Conservation (phyloP, 1,284 basidiomycete species). For the Vanrija sp. region DNA sequence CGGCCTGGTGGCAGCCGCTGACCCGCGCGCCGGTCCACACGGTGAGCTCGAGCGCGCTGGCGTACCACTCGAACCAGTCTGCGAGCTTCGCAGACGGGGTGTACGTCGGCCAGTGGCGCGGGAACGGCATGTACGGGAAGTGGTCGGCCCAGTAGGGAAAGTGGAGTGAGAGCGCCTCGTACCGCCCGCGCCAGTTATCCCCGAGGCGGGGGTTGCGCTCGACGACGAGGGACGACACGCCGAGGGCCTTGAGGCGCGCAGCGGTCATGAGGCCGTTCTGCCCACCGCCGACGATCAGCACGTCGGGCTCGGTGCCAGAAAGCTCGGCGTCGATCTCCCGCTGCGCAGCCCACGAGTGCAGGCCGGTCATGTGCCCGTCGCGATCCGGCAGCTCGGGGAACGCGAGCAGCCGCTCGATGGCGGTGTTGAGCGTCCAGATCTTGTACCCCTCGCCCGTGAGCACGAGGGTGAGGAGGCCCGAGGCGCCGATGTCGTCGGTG, state of each 20-base stretch:
- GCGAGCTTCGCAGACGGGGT: slow-evolving; percentile 53
- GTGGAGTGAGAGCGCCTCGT: slow-evolving; percentile 61
- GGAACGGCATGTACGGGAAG: slow-evolving; percentile 53
- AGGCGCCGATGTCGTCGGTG: slow-evolving; percentile 53
- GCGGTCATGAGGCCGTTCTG: slow-evolving; percentile 48
- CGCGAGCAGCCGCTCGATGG: slow-evolving; percentile 55
- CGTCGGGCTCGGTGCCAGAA: slow-evolving; percentile 48
- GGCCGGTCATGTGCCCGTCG: slow-evolving; percentile 30
- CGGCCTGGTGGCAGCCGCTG: slow-evolving; percentile 50
- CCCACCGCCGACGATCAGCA: slow-evolving; percentile 53
- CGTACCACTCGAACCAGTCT: slow-evolving; percentile 39
- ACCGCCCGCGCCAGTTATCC: slow-evolving; percentile 53
- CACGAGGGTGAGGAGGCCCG: slow-evolving; percentile 58
- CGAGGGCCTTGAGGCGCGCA: slow-evolving; percentile 49
- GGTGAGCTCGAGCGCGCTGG: slow-evolving; percentile 33
- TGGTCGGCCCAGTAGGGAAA: slow-evolving; percentile 55
- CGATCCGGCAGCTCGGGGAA: slow-evolving; percentile 47
- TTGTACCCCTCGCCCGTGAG: slow-evolving; percentile 54
- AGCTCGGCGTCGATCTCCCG: slow-evolving; percentile 8
- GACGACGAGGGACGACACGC: slow-evolving; percentile 43
- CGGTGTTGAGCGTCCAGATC: slow-evolving; percentile 56
- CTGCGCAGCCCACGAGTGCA: slow-evolving; percentile 15
- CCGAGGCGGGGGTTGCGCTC: slow-evolving; percentile 47
- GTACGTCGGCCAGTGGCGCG: slow-evolving; percentile 58
- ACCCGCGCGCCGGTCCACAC: slow-evolving; percentile 52